Conservation (phyloP, 176 grass and related monocot genomes). For the Pontederia crassipes region DNA sequence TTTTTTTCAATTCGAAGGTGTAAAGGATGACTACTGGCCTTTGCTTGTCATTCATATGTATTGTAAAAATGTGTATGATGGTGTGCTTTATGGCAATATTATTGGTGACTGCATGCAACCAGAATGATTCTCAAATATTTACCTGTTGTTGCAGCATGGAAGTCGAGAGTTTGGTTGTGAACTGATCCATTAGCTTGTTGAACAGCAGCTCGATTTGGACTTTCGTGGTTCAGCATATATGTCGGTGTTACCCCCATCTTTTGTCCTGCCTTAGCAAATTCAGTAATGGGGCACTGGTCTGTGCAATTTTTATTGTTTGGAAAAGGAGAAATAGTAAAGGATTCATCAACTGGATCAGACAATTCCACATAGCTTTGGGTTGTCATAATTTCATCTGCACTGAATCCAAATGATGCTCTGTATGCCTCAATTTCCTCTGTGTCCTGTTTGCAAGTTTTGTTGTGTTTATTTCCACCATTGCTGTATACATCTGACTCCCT, state of each 20-base stretch:
- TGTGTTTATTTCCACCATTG: slow-evolving; percentile 29
- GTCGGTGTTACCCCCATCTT: slow-evolving; percentile 35
- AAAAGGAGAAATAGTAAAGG: slow-evolving; percentile 89
- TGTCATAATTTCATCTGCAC: slow-evolving; percentile 83
- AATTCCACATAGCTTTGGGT: slow-evolving; percentile 59
- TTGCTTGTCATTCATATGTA: too few relatives aligned
- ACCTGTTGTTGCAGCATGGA: slow-evolving; percentile 13
- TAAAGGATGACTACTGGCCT: too few relatives aligned
- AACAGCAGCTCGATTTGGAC: slow-evolving; percentile 30
- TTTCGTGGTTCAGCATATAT: slow-evolving; percentile 21
- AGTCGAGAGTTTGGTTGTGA: slow-evolving; percentile 25
- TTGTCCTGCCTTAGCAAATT: slow-evolving; percentile 29
- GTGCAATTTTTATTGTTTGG: slow-evolving; percentile 35
- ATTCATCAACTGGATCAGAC: slow-evolving; percentile 65
- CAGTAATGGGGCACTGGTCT: slow-evolving; percentile 28
- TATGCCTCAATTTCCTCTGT: slow-evolving; percentile 88
- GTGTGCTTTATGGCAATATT: not conserved
- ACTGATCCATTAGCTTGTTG: slow-evolving; percentile 26
- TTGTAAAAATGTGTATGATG: not conserved
- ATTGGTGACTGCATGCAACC: not conserved
- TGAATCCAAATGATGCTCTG: slow-evolving; percentile 99
- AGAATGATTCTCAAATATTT: not conserved
- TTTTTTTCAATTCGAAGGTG: too few relatives aligned
- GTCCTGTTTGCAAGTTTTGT: slow-evolving; percentile 57
- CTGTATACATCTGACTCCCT: slow-evolving; percentile 38